Evolutionary conservation across 805 yeast genomes (phyloP).

Genomic region (Torulaspora indica): DNA sequence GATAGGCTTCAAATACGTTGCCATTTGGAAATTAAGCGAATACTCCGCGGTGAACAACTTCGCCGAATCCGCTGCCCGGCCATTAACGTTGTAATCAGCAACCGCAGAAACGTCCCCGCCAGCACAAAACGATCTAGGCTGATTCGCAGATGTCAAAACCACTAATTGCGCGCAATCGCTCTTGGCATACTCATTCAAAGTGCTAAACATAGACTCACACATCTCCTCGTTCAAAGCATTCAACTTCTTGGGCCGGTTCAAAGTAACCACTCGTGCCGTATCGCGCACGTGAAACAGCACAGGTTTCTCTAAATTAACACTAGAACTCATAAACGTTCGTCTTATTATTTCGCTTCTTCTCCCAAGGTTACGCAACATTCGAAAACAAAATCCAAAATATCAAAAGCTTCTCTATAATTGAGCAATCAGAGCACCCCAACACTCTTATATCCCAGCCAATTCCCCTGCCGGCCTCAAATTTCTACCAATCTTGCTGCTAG

Average conservation of each 20-base stretch:
- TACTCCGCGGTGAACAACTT: conserved; percentile 78
- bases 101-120: conserved; percentile 93
- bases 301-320: conserved; percentile 7
- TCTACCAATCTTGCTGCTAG: background rate
- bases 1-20: conserved; percentile 82
- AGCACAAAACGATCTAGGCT: conserved; percentile 80
- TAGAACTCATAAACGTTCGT: conserved; percentile 10
- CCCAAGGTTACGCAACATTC: conserved; percentile 10
- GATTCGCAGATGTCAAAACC: conserved; percentile 49
- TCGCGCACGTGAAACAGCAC: conserved; percentile 29
- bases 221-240: conserved; percentile 78
- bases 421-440: background rate
- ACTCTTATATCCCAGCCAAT: background rate
- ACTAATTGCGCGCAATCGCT: conserved; percentile 60
- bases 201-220: conserved; percentile 66
- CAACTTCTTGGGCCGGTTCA: conserved; percentile 77
- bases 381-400: background rate
- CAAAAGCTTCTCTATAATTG: background rate
- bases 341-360: conserved; percentile 1
- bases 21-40: conserved; percentile 68
- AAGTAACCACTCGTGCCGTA: conserved; percentile 64
- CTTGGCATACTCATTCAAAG: conserved; percentile 71
- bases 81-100: conserved; percentile 53
- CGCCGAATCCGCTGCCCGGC: conserved; percentile 46
- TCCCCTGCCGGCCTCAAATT: conserved; percentile 1